phyloP scores from a whole-genome alignment of 805 yeast species.

The Ogataea haglerorum region DNA sequence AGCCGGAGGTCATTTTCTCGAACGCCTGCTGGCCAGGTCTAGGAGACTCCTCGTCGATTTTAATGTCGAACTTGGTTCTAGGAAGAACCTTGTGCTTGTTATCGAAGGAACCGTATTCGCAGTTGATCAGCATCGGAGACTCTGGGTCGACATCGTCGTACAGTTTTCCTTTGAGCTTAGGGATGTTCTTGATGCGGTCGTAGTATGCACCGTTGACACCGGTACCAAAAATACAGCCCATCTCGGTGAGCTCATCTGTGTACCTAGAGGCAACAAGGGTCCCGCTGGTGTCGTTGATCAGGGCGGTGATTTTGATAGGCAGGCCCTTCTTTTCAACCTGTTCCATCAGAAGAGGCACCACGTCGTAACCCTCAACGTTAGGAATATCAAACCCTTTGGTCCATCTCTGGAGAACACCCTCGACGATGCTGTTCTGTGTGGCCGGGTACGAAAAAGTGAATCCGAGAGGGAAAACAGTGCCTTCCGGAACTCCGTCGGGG shows the following conservation, averaged over 20 bases:
- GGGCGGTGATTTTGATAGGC: slow-evolving; percentile 87
- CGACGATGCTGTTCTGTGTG: slow-evolving; percentile 74
- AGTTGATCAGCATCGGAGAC: slow-evolving; percentile 91
- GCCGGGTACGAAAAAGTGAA: slow-evolving; percentile 97
- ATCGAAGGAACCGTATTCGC: slow-evolving; percentile 98
- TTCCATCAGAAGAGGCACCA: slow-evolving; percentile 83
- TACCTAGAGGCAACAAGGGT: slow-evolving; percentile 95
- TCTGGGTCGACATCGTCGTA: slow-evolving; percentile 61
- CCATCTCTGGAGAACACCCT: slow-evolving; percentile 94
- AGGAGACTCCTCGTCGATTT: slow-evolving; percentile 84
- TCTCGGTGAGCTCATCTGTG: slow-evolving; percentile 83
- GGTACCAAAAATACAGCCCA: slow-evolving; percentile 98
- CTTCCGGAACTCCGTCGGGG: slow-evolving; percentile 62
- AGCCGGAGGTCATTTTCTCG: slow-evolving; percentile 98
- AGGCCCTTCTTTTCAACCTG: slow-evolving; percentile 64
- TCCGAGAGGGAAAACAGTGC: slow-evolving; percentile 71
- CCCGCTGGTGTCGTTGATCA: slow-evolving; percentile 97
- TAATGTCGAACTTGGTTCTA: slow-evolving; percentile 82
- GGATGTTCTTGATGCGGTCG: slow-evolving; percentile 71
- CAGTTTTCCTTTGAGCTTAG: slow-evolving; percentile 76
- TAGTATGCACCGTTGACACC: slow-evolving; percentile 98
- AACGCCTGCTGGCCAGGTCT: slow-evolving; percentile 97
- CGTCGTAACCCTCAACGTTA: slow-evolving; percentile 93
- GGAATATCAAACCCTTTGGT: slow-evolving; percentile 97
- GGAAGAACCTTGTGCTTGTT: slow-evolving; percentile 86